phyloP scores from a whole-genome alignment of 129 eudicot species.

The Sambucus nigra region DNA sequence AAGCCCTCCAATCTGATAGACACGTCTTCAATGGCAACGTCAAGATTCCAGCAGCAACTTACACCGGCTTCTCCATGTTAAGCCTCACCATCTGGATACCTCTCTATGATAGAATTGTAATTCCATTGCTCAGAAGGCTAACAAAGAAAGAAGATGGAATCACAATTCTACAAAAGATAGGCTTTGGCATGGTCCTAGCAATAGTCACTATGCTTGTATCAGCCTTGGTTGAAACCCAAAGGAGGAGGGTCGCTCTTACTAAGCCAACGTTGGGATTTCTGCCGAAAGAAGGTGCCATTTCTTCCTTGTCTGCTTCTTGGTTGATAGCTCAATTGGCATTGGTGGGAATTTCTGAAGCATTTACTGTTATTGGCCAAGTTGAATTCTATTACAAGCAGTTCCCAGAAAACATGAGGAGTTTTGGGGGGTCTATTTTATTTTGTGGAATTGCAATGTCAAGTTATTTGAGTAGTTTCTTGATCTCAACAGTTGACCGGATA shows the following conservation, averaged over 20 bases:
- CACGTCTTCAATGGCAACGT: slow-evolving; percentile 30
- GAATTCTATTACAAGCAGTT: slow-evolving; percentile 79
- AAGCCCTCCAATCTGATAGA: slow-evolving; percentile 73
- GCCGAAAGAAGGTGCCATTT: slow-evolving; percentile 26
- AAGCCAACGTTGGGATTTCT: slow-evolving; percentile 22
- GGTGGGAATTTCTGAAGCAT: slow-evolving; percentile 61
- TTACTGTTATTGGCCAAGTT: slow-evolving; percentile 47
- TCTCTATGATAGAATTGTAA: slow-evolving; percentile 48
- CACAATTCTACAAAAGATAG: slow-evolving; percentile 56
- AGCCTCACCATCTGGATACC: slow-evolving; percentile 43
- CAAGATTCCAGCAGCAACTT: slow-evolving; percentile 71
- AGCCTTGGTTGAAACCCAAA: slow-evolving; percentile 38
- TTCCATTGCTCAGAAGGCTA: slow-evolving; percentile 35
- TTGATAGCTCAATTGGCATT: slow-evolving; percentile 47
- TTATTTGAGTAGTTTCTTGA: slow-evolving; percentile 45
- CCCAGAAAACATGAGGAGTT: slow-evolving; percentile 78
- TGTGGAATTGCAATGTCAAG: slow-evolving; percentile 48
- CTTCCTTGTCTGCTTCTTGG: slow-evolving; percentile 63
- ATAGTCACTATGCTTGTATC: slow-evolving; percentile 34
- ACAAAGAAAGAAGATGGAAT: slow-evolving; percentile 53
- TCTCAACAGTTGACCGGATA: slow-evolving; percentile 30
- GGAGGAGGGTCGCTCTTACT: slow-evolving; percentile 31
- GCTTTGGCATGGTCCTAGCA: slow-evolving; percentile 39
- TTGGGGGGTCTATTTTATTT: slow-evolving; percentile 56
- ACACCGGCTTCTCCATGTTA: slow-evolving; percentile 56